Percentiles rank a stretch among this genome's conserved stretches.
phyloP scores from a whole-genome alignment of 139 green algal genomes.

The Chara braunii region DNA sequence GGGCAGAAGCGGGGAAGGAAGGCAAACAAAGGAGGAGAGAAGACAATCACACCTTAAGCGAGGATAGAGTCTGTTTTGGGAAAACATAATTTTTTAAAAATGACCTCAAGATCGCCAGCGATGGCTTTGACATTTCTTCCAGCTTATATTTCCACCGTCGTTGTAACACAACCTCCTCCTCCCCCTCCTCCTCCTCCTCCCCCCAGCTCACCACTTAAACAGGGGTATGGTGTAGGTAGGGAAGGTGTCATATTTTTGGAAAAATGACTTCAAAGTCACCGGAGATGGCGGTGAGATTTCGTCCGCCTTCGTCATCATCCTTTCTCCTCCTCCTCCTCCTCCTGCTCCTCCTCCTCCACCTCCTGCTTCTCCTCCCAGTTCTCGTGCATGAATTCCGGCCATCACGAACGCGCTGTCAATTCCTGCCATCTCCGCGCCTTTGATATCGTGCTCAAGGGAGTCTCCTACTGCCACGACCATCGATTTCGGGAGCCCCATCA shows the following conservation, averaged over 20 bases:
- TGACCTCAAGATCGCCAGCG: too few species aligned
- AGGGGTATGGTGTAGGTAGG: slow-evolving; percentile 14
- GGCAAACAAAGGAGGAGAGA: too few species aligned
- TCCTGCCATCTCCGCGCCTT: not conserved
- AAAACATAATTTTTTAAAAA: too few species aligned
- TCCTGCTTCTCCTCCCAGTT: slow-evolving; percentile 5
- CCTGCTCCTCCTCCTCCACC: not conserved
- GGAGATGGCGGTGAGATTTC: not conserved
- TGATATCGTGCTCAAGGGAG: slow-evolving; percentile 35
- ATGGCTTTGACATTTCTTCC: too few species aligned
- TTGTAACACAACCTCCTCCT: too few species aligned
- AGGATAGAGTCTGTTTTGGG: too few species aligned
- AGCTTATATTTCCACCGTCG: too few species aligned
- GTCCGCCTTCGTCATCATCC: not conserved
- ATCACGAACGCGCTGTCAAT: slow-evolving; percentile 37
- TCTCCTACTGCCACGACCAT: slow-evolving; percentile 15
- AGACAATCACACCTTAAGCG: too few species aligned
- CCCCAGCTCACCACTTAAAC: slow-evolving; percentile 29
- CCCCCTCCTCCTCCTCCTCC: too few species aligned
- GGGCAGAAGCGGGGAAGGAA: too few species aligned
- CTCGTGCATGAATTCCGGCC: slow-evolving; percentile 21
- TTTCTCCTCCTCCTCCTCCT: too few species aligned
- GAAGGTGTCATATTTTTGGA: not conserved
- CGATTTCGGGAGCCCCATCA: slow-evolving; percentile 3
- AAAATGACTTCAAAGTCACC: not conserved